phyloP scores from a whole-genome alignment of 441 rosid genomes.

The Heliophila coronopifolia region DNA sequence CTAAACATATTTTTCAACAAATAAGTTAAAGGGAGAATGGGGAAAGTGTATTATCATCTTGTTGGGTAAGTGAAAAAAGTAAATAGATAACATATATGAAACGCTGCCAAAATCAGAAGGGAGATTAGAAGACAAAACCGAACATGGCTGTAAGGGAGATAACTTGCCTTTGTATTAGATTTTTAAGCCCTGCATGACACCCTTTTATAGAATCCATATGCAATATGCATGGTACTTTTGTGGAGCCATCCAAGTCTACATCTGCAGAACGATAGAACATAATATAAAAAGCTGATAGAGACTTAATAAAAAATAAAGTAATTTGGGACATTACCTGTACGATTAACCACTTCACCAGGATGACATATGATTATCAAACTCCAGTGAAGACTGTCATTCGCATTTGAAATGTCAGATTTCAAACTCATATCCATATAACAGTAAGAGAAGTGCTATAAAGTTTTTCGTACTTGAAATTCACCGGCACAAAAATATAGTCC shows the following conservation, averaged over 20 bases:
- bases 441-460: neutral
- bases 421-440: constrained; percentile 20
- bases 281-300: constrained; percentile 5
- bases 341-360: constrained; percentile 58
- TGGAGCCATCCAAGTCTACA: constrained; percentile 32
- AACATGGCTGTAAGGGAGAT: constrained; percentile 1
- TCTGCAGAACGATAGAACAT: constrained; percentile 30
- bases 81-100: constrained; percentile 4
- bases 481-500: constrained; percentile 84
- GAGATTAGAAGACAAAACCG: neutral
- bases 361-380: constrained; percentile 80
- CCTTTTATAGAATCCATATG: constrained; percentile 88
- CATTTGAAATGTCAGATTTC: constrained; percentile 27
- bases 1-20: constrained; percentile 1
- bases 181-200: constrained; percentile 65
- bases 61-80: neutral
- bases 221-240: constrained; percentile 61
- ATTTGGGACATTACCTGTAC: constrained; percentile 38
- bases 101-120: constrained; percentile 7
- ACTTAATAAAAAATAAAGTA: neutral
- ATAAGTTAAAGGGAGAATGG: neutral
- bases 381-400: constrained; percentile 69
- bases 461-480: constrained; percentile 68
- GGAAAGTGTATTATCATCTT: neutral
- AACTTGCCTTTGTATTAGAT: constrained; percentile 53